Evolutionary conservation across 139 green algal species (phyloP), one percentile per base, ranked within the genome.

Genomic region (Helicosporidium sp.): DNA sequence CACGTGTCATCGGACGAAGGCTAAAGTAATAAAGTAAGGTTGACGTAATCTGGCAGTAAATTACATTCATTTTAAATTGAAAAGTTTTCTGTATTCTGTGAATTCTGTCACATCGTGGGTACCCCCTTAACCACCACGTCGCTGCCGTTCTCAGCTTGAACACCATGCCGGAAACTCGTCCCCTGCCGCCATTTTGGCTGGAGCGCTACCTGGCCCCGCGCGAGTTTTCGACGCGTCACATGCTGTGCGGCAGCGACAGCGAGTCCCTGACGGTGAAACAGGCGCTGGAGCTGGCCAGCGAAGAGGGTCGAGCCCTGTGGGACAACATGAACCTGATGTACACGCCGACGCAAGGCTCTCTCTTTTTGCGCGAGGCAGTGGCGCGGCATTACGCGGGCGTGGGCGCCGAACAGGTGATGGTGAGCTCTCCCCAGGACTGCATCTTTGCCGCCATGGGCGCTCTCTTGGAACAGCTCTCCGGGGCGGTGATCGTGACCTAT

Each of bases 131-230:
- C n/a, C n/a, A n/a, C n/a, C n/a, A n/a, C n/a, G n/a, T n/a, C n/a
- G n/a, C n/a, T n/a, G 33, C 13, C 33, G 33, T 40, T 40, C 13
- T 40, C 10, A 40, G 10, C 13, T 40, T 13, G 13, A 40, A n/a
- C n/a, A n/a, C 31, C 10, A 37, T 37, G 31, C 31, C 31, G 31
- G 10, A 37, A 37, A n/a, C n/a, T n/a, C n/a, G n/a, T n/a, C 31
- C 17, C 20, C 26, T 55, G n/a, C 49, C 18, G 19, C 49, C 62
- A 33, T 65, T 71, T 25, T 24, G 34, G 24, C 25, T 69, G 16
- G 49, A 79, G 68, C 53, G 76, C 16, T 85, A 72, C 61, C 79
- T 85, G 29, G 68, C 65, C 18, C 62, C 68, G 33, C 66, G 73
- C 31, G 76, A 85, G 60, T 80, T 81, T 57, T 46, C 29, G 13